Evolutionary conservation across 306 rosid genomes (phyloP).

Genomic region (Trifolium dubium): DNA sequence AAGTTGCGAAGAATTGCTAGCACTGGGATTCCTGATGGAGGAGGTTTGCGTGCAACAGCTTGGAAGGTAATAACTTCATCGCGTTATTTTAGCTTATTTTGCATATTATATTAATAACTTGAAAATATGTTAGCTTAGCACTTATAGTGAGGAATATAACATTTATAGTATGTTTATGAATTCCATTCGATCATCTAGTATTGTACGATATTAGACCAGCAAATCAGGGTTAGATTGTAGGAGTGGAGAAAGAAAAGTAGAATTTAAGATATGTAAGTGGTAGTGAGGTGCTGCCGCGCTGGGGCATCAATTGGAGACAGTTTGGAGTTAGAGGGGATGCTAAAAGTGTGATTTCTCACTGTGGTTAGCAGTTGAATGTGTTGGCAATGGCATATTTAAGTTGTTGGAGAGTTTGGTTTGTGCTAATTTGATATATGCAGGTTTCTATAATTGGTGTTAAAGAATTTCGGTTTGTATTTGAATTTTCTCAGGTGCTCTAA

Average conservation of each 20-base stretch:
- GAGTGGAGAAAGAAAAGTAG: constrained; percentile 1
- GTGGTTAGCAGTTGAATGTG: background rate
- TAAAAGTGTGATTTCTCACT: background rate
- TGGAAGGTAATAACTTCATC: constrained; percentile 67
- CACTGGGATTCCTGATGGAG: constrained; percentile 76
- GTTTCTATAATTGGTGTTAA: background rate
- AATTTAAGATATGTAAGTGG: background rate
- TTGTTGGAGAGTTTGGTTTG: background rate
- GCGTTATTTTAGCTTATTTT: background rate
- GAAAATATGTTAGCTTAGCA: background rate
- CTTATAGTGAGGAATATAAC: background rate
- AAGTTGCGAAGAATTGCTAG: constrained; percentile 73
- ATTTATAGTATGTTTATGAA: background rate
- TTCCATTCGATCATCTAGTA: background rate
- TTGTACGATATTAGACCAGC: background rate
- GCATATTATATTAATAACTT: constrained; percentile 9
- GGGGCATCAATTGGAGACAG: no score
- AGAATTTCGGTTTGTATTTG: background rate
- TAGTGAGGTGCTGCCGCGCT: background rate
- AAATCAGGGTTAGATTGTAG: background rate
- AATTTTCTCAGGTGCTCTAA: background rate
- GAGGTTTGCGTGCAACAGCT: constrained; percentile 66
- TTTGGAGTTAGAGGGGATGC: background rate
- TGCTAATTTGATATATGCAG: background rate
- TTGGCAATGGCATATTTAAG: background rate